Percentiles rank a stretch among this genome's conserved stretches.
Conservation (phyloP, 2,329 filamentous ascomycete species). For the Trichophyton benhamiae region DNA sequence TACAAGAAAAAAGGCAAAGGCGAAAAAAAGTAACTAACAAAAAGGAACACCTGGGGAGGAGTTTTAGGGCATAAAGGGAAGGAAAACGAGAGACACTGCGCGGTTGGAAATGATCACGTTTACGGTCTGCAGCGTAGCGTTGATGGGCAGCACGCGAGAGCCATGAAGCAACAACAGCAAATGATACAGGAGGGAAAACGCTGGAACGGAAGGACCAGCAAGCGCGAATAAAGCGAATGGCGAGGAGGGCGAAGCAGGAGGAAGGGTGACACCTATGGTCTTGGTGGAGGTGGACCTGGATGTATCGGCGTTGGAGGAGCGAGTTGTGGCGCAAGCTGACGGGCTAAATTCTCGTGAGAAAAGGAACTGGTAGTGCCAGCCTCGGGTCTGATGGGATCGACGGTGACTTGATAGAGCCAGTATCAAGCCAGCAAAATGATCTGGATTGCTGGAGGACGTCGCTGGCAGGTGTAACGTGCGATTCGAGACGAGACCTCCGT, state of each 20-base stretch:
- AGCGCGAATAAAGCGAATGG: not conserved
- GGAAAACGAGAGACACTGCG: not conserved
- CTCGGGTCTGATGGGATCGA: slow-evolving; percentile 1
- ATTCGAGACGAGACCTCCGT: not conserved
- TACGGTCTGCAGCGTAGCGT: not conserved
- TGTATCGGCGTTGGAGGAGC: not conserved
- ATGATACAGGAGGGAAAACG: slow-evolving; percentile 1
- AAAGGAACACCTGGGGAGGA: no score
- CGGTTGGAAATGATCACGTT: slow-evolving; percentile 1
- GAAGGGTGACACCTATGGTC: not conserved
- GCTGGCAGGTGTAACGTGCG: not conserved
- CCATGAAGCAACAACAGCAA: not conserved
- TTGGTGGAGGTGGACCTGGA: slow-evolving; percentile 3
- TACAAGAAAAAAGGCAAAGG: not conserved
- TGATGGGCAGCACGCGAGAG: slow-evolving; percentile 1
- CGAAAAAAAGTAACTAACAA: not conserved
- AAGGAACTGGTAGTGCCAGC: slow-evolving; percentile 1
- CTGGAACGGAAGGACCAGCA: not conserved
- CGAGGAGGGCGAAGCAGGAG: slow-evolving; percentile 4
- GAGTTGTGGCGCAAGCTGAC: slow-evolving; percentile 8
- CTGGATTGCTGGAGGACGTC: not conserved
- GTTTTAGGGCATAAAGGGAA: not conserved
- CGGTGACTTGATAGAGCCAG: not conserved
- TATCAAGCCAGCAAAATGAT: not conserved
- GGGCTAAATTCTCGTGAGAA: slow-evolving; percentile 1